Evolutionary conservation across 2,329 filamentous ascomycete genomes (phyloP).

Genomic region (Pyricularia sp.): DNA sequence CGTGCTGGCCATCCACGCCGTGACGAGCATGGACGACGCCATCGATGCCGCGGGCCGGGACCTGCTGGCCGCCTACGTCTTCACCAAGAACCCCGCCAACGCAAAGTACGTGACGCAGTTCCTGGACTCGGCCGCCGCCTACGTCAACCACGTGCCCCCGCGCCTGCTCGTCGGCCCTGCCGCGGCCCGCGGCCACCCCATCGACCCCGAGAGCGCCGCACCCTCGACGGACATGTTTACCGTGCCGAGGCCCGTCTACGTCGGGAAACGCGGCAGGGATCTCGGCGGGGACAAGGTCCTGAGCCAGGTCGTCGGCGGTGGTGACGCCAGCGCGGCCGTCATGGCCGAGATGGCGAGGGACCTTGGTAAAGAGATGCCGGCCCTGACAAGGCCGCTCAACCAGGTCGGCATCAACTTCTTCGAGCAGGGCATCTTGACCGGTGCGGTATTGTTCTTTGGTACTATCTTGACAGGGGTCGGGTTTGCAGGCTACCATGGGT

Average conservation of each 20-base stretch:
- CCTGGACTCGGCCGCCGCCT: conserved; percentile 36
- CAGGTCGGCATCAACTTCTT: not conserved
- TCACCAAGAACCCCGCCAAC: not conserved
- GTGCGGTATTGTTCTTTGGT: not conserved
- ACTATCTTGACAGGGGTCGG: not conserved
- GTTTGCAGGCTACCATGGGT: not conserved
- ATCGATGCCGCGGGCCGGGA: not conserved
- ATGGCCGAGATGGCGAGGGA: not conserved
- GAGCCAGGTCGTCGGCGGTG: not conserved
- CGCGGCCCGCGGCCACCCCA: not conserved
- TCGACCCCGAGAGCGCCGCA: not conserved
- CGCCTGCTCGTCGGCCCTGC: conserved; percentile 1
- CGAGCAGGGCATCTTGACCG: conserved; percentile 2
- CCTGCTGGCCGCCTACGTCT: conserved; percentile 1
- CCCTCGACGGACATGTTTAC: not conserved
- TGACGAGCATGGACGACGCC: conserved; percentile 3
- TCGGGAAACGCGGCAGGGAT: not conserved
- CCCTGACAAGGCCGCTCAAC: not conserved
- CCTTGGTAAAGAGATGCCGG: not conserved
- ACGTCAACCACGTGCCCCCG: conserved; percentile 48
- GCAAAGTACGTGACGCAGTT: conserved; percentile 53
- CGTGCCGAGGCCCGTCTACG: not conserved
- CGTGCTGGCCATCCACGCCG: not conserved
- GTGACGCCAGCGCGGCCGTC: not conserved
- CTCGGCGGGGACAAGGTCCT: not conserved